Evolutionary conservation across 2,329 filamentous ascomycete species (phyloP).

Genomic region (Exophiala alcalophila): DNA sequence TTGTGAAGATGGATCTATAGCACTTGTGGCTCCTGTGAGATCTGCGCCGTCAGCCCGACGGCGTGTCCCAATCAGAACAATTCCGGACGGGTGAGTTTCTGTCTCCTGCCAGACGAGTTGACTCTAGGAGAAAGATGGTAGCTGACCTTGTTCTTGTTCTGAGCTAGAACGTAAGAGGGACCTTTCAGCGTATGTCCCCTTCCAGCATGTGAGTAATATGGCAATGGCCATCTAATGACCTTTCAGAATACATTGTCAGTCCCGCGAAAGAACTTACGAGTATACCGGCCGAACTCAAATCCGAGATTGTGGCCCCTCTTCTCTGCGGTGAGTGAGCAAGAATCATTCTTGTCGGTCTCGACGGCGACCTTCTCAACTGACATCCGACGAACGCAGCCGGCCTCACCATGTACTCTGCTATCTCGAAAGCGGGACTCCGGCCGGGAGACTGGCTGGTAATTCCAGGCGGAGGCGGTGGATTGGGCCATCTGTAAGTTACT

Average conservation of each 20-base stretch:
- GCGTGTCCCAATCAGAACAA: constrained; percentile 41
- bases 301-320: constrained; percentile 38
- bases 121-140: not conserved
- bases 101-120: not conserved
- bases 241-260: constrained; percentile 35
- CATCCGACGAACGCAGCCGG: constrained; percentile 22
- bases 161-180: constrained; percentile 35
- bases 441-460: constrained; percentile 39
- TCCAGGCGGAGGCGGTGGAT: constrained; percentile 38
- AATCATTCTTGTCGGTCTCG: not conserved
- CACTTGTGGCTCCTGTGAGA: constrained; percentile 39
- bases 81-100: constrained; percentile 34
- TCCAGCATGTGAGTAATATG: too few species aligned
- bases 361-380: too few species aligned
- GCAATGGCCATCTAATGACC: not conserved
- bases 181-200: constrained; percentile 34
- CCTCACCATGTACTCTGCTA: constrained; percentile 41
- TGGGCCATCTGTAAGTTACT: constrained; percentile 39
- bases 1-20: constrained; percentile 37
- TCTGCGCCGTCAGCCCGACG: constrained; percentile 39
- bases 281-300: constrained; percentile 35
- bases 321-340: constrained; percentile 33
- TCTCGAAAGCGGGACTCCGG: constrained; percentile 38
- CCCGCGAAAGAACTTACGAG: constrained; percentile 38
- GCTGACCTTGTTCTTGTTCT: not conserved